Percentiles rank a stretch among this genome's conserved stretches.
Evolutionary conservation across 768 basidiomycete genomes (phyloP).

Genomic region (Lentinula sp.): DNA sequence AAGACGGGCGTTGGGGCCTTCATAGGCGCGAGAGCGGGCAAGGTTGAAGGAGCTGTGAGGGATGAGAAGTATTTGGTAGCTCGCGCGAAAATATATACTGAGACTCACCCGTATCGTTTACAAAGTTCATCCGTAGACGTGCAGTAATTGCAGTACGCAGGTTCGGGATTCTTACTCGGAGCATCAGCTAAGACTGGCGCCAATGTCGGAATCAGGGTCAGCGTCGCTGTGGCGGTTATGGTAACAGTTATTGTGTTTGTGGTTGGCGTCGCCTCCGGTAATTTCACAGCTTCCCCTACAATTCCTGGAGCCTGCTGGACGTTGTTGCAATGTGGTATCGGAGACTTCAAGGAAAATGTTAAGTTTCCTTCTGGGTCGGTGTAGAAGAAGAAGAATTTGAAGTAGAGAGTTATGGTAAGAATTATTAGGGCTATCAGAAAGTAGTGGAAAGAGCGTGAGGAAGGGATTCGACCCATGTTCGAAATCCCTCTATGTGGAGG

Average conservation of each 20-base stretch:
- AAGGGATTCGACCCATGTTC: background rate
- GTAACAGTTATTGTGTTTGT: background rate
- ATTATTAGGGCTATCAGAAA: background rate
- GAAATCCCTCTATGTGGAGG: background rate
- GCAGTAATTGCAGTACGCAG: constrained; percentile 1
- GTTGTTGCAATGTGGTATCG: background rate
- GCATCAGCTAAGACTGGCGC: too few relatives aligned
- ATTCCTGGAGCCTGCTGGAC: background rate
- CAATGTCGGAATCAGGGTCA: background rate
- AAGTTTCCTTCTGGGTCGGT: background rate
- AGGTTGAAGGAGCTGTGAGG: background rate
- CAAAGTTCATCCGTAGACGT: background rate
- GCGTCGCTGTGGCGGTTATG: background rate
- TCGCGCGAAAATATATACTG: background rate
- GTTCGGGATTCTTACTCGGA: background rate
- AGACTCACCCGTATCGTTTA: background rate
- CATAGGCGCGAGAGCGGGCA: constrained; percentile 1
- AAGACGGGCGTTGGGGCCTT: constrained; percentile 2
- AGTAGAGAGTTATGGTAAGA: background rate
- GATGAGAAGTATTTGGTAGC: background rate
- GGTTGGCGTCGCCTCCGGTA: background rate
- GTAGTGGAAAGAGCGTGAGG: background rate
- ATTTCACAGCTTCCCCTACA: background rate
- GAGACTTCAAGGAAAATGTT: background rate
- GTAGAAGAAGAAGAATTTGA: background rate